Conservation (phyloP, 176 grass and related monocot genomes). For the Carex scoparia region DNA sequence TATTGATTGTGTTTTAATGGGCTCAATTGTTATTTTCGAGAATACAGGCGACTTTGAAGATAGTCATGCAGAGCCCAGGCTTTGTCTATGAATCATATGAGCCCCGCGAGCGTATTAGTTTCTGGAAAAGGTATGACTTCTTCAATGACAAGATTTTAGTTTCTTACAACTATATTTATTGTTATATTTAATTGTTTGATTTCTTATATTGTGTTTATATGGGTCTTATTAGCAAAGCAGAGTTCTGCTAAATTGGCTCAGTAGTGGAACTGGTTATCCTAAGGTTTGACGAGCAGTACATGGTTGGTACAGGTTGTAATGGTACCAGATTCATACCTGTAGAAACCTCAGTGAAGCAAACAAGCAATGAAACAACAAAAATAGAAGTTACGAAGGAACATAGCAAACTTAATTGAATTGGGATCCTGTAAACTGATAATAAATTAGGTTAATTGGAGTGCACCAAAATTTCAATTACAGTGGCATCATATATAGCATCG, state of each 20-base stretch:
- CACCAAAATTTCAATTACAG: neutral
- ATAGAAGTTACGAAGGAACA: neutral
- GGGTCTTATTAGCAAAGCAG: neutral
- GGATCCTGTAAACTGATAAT: neutral
- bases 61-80: constrained; percentile 81
- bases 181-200: neutral
- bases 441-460: neutral
- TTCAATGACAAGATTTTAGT: constrained; percentile 6
- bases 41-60: constrained; percentile 51
- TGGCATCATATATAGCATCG: neutral
- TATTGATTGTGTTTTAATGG: constrained; percentile 9
- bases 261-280: neutral
- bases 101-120: constrained; percentile 56
- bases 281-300: neutral
- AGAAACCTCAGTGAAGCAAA: neutral
- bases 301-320: neutral
- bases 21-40: constrained; percentile 14
- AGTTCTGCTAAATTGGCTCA: neutral
- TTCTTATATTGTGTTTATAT: constrained; percentile 6
- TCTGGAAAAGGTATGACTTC: constrained; percentile 69
- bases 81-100: constrained; percentile 84
- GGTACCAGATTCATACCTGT: neutral
- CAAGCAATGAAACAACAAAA: neutral
- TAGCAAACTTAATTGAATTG: neutral
- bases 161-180: neutral